These are phyloP conservation scores for Rhodotorula toruloides DNA, from an alignment of 768 basidiomycete species.

Conservation along the genomic window DNA sequence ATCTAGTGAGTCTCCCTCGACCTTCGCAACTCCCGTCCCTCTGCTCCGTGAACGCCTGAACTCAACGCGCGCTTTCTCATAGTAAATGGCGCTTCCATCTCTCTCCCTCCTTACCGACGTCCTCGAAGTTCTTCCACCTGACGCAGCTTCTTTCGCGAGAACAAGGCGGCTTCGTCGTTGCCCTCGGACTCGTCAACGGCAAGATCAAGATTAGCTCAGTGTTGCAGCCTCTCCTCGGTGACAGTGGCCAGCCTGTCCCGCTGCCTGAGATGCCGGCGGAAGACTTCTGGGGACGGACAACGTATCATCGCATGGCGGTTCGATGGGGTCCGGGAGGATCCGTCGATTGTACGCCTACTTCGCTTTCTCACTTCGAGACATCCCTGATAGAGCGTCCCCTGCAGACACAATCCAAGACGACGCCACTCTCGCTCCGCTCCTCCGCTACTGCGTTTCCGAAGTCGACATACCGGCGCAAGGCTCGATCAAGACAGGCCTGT, in stretches of 20 bases:
- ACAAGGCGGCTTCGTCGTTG: constrained; percentile 21
- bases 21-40: not conserved
- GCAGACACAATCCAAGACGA: constrained; percentile 1
- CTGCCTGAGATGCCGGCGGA: not conserved
- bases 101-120: constrained; percentile 5
- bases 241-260: not conserved
- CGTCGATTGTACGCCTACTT: constrained; percentile 18
- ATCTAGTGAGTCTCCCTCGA: constrained; percentile 11
- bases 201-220: constrained; percentile 14
- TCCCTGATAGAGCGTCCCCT: too few relatives aligned
- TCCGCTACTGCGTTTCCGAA: constrained; percentile 2
- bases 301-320: constrained; percentile 10
- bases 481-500: constrained; percentile 21
- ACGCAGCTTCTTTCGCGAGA: constrained; percentile 33
- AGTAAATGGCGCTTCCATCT: constrained; percentile 32
- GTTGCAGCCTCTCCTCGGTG: constrained; percentile 2
- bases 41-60: too few relatives aligned
- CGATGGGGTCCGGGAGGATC: constrained; percentile 14
- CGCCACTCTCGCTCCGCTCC: constrained; percentile 6
- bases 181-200: constrained; percentile 29
- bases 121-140: constrained; percentile 35
- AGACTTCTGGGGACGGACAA: constrained; percentile 15
- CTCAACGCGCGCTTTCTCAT: not conserved
- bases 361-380: not conserved
- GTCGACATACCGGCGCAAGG: constrained; percentile 15